These are phyloP conservation scores for Xenoacremonium recifei DNA, from an alignment of 2,329 filamentous ascomycete species.

Conservation along the genomic window DNA sequence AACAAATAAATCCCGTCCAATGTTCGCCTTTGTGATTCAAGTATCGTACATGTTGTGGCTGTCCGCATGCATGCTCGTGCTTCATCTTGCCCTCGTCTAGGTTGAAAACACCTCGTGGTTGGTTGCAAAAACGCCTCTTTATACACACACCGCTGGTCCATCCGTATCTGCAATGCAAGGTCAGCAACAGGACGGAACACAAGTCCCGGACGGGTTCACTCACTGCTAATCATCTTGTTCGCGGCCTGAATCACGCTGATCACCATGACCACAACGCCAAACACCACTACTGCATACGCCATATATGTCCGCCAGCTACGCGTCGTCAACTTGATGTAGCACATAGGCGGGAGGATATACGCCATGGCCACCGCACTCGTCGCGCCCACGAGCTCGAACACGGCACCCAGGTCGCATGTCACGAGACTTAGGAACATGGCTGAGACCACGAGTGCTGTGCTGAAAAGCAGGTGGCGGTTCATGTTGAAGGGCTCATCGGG, in stretches of 20 bases:
- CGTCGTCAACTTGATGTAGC: constrained; percentile 89
- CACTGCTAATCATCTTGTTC: constrained; percentile 61
- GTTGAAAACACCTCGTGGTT: too few species aligned
- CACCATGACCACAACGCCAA: constrained; percentile 77
- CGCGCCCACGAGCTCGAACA: constrained; percentile 94
- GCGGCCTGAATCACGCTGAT: constrained; percentile 76
- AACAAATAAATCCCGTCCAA: background rate
- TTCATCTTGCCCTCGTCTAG: too few species aligned
- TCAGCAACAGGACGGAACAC: constrained; percentile 10
- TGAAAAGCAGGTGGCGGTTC: constrained; percentile 83
- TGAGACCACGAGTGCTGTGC: constrained; percentile 74
- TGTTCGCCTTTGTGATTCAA: background rate
- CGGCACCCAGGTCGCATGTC: constrained; percentile 89
- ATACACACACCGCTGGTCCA: constrained; percentile 24
- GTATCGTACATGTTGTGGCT: constrained; percentile 1
- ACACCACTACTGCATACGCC: constrained; percentile 69
- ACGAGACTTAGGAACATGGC: constrained; percentile 77
- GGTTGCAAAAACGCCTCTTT: background rate
- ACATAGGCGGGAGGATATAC: constrained; percentile 91
- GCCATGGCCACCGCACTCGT: constrained; percentile 92
- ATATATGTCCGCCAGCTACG: constrained; percentile 71
- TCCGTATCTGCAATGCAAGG: constrained; percentile 20
- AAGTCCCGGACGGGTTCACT: too few species aligned
- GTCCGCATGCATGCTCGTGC: background rate
- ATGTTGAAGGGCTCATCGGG: constrained; percentile 73